phyloP scores from a whole-genome alignment of 129 eudicot genomes.

The Sambucus nigra region DNA sequence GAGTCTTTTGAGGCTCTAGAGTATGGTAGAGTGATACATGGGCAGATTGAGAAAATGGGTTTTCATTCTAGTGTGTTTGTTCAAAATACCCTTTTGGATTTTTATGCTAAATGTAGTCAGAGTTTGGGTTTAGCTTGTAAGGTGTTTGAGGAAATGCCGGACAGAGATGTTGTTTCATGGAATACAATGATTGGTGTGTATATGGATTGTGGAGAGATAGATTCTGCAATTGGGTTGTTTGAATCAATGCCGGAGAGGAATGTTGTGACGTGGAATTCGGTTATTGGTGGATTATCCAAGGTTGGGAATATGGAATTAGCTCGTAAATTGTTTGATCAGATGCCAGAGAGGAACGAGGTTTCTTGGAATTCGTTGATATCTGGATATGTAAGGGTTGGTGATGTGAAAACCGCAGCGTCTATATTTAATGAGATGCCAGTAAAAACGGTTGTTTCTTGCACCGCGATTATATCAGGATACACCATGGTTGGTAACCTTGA shows the following conservation, averaged over 20 bases:
- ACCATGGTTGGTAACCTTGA: constrained; percentile 28
- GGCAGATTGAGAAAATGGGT: constrained; percentile 44
- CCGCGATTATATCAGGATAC: constrained; percentile 49
- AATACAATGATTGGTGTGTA: constrained; percentile 50
- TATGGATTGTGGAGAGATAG: constrained; percentile 43
- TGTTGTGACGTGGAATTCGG: constrained; percentile 50
- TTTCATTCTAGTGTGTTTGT: constrained; percentile 49
- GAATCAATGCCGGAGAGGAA: constrained; percentile 48
- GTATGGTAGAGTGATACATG: constrained; percentile 38
- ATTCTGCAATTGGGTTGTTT: constrained; percentile 36
- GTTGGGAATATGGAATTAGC: constrained; percentile 39
- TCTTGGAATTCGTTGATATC: constrained; percentile 60
- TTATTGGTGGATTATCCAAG: constrained; percentile 38
- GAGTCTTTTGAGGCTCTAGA: constrained; percentile 18
- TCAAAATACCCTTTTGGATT: constrained; percentile 39
- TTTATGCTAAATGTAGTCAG: constrained; percentile 31
- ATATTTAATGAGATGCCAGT: constrained; percentile 43
- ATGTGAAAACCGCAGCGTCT: constrained; percentile 30
- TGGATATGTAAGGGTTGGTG: constrained; percentile 42
- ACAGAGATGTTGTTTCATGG: constrained; percentile 55
- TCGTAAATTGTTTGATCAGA: constrained; percentile 30
- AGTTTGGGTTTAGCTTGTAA: constrained; percentile 21
- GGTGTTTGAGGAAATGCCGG: constrained; percentile 53
- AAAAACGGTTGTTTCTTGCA: constrained; percentile 47
- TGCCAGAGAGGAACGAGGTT: constrained; percentile 51